phyloP scores from a whole-genome alignment of 2,329 filamentous ascomycete genomes.

The Epichloe hybrida region DNA sequence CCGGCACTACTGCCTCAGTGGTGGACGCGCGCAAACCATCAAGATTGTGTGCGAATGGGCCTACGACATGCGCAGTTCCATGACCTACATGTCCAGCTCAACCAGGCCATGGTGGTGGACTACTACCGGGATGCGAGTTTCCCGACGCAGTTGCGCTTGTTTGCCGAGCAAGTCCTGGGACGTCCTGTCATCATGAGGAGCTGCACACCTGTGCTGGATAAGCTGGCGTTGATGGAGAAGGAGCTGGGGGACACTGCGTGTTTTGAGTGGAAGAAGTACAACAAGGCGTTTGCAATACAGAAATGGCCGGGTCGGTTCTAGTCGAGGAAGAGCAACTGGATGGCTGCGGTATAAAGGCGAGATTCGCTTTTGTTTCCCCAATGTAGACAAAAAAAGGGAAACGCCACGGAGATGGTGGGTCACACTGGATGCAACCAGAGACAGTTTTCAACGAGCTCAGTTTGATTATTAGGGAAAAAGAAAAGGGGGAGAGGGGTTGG shows the following conservation, averaged over 20 bases:
- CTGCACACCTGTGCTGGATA: not conserved
- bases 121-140: conserved; percentile 24
- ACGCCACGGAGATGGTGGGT: too few species aligned
- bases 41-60: conserved; percentile 19
- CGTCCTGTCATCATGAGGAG: not conserved
- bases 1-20: conserved; percentile 22
- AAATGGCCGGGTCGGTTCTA: not conserved
- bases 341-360: too few species aligned
- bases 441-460: too few species aligned
- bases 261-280: conserved; percentile 1
- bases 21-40: conserved; percentile 22
- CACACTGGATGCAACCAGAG: too few species aligned
- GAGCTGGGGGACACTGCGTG: not conserved
- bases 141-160: conserved; percentile 29
- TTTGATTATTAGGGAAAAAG: too few species aligned
- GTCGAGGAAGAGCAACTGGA: not conserved
- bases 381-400: too few species aligned
- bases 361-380: too few species aligned
- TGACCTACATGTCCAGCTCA: conserved; percentile 12
- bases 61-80: conserved; percentile 11
- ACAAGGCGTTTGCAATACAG: not conserved
- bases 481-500: too few species aligned
- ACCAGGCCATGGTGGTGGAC: conserved; percentile 17
- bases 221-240: not conserved
- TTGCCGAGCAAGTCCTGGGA: conserved; percentile 21